Conservation (phyloP, 2,329 filamentous ascomycete species). For the Aspergillus fructus region DNA sequence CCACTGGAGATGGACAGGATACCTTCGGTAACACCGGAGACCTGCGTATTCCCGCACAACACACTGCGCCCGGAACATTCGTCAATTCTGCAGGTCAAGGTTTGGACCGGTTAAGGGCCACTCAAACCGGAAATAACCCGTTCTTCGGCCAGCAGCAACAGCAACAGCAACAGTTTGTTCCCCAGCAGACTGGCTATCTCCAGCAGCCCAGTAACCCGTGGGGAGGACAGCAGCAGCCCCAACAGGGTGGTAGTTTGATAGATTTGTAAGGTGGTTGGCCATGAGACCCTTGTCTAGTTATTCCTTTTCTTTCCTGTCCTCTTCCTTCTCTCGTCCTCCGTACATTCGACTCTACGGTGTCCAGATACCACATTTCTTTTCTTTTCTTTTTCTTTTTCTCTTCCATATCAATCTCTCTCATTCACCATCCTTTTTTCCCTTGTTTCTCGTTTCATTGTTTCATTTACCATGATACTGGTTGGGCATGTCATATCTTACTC, state of each 20-base stretch:
- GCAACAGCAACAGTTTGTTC: conserved; percentile 51
- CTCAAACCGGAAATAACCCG: conserved; percentile 78
- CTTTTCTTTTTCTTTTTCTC: not conserved
- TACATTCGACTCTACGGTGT: conserved; percentile 11
- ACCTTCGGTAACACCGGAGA: conserved; percentile 98
- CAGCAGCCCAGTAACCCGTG: conserved; percentile 56
- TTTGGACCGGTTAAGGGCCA: conserved; percentile 67
- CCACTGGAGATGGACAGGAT: conserved; percentile 88
- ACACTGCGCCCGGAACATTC: conserved; percentile 93
- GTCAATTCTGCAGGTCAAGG: conserved; percentile 91
- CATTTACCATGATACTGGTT: conserved; percentile 9
- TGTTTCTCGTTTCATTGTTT: not conserved
- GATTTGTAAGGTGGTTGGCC: conserved; percentile 48
- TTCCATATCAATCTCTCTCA: conserved; percentile 2
- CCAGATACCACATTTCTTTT: conserved; percentile 16
- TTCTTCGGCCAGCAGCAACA: conserved; percentile 68
- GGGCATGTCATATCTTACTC: conserved; percentile 7
- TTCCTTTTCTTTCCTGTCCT: conserved; percentile 3
- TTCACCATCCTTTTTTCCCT: not conserved
- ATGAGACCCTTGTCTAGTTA: conserved; percentile 4
- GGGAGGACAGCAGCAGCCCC: conserved; percentile 47
- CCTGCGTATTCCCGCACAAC: conserved; percentile 89
- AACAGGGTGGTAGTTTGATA: conserved; percentile 59
- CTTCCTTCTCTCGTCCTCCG: conserved; percentile 5
- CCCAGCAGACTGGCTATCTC: conserved; percentile 47